These are phyloP conservation scores for Leccinellum rugosiceps DNA, from an alignment of 768 basidiomycete species.

Conservation along the genomic window DNA sequence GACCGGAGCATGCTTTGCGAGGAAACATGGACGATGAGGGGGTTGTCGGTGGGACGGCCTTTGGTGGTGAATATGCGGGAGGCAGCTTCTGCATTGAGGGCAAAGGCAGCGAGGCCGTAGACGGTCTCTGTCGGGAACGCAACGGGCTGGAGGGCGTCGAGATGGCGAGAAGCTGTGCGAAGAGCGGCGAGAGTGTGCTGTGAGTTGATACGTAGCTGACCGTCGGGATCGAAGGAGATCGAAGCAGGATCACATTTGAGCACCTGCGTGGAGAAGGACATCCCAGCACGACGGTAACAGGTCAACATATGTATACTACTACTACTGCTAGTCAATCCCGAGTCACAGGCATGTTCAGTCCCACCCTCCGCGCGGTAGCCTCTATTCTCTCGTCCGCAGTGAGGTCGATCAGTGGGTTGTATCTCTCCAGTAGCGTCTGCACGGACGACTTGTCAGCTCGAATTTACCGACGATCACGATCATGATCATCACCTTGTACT, in stretches of 20 bases:
- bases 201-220: slow-evolving; percentile 48
- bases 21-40: slow-evolving; percentile 94
- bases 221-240: slow-evolving; percentile 51
- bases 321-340: slow-evolving; percentile 9
- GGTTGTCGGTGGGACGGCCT: slow-evolving; percentile 92
- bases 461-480: not conserved
- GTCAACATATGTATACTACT: slow-evolving; percentile 2
- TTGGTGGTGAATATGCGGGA: slow-evolving; percentile 82
- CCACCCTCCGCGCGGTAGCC: slow-evolving; percentile 84
- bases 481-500: slow-evolving; percentile 65
- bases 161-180: slow-evolving; percentile 50
- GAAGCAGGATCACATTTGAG: slow-evolving; percentile 61
- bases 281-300: slow-evolving; percentile 2
- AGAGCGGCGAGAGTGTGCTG: slow-evolving; percentile 53
- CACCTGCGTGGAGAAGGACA: slow-evolving; percentile 34
- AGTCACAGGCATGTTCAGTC: slow-evolving; percentile 73
- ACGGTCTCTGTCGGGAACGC: slow-evolving; percentile 98
- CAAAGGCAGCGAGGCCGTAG: slow-evolving; percentile 92
- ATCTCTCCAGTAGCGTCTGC: slow-evolving; percentile 77
- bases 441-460: not conserved
- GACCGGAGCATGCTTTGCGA: slow-evolving; percentile 75
- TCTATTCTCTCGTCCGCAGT: slow-evolving; percentile 76
- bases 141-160: slow-evolving; percentile 51
- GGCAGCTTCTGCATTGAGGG: slow-evolving; percentile 62
- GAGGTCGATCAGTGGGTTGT: slow-evolving; percentile 82